phyloP scores from a whole-genome alignment of 768 basidiomycete genomes.

The Lepiota venenata region DNA sequence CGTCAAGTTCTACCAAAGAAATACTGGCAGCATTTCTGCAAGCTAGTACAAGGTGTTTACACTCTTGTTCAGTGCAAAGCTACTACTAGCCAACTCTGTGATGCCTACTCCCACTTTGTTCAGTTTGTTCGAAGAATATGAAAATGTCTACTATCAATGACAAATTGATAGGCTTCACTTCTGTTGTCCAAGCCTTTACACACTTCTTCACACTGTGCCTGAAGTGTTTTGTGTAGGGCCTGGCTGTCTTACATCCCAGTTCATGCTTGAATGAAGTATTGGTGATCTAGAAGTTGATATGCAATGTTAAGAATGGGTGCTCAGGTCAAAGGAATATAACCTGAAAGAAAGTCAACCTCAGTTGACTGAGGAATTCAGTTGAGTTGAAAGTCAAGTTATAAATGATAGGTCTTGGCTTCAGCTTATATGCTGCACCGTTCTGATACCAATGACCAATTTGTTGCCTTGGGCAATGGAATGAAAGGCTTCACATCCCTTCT shows the following conservation, averaged over 20 bases:
- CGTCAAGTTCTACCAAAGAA: constrained; percentile 19
- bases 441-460: no score
- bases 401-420: no score
- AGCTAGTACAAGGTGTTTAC: constrained; percentile 22
- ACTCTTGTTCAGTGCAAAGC: constrained; percentile 24
- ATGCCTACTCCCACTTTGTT: constrained; percentile 20
- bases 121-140: constrained; percentile 29
- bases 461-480: no score
- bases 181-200: background rate
- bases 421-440: no score
- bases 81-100: constrained; percentile 15
- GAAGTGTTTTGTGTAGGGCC: constrained; percentile 14
- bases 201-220: constrained; percentile 22
- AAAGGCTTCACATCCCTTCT: no score
- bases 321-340: no score
- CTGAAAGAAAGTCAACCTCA: no score
- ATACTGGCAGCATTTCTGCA: constrained; percentile 30
- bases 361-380: no score
- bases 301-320: no score
- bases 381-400: no score
- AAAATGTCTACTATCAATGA: constrained; percentile 15
- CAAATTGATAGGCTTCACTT: constrained; percentile 4
- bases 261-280: constrained; percentile 27
- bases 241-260: constrained; percentile 4
- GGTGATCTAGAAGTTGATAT: constrained; percentile 28